Conservation (phyloP, 495 filamentous ascomycete genomes). For the Lindgomyces ingoldianus region DNA sequence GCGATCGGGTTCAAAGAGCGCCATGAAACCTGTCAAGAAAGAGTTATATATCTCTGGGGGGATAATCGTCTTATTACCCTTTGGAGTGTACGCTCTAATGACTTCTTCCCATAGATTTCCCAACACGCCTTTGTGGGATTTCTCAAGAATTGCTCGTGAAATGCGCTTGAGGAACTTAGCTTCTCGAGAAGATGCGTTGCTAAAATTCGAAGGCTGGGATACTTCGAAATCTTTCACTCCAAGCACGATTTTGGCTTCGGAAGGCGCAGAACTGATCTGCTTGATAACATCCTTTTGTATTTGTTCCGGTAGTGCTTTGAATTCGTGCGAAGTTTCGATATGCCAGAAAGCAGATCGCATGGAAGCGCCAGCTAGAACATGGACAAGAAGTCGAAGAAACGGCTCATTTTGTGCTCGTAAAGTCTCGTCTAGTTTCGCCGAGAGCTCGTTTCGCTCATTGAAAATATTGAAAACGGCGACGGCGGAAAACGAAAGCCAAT, state of each 20-base stretch:
- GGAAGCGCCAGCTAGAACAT: slow-evolving; percentile 1
- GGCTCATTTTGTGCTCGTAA: slow-evolving; percentile 6
- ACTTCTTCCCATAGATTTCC: slow-evolving; percentile 16
- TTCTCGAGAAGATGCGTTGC: neutral
- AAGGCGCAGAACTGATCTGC: slow-evolving; percentile 12
- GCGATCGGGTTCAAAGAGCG: slow-evolving; percentile 49
- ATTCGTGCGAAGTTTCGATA: neutral
- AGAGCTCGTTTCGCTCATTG: neutral
- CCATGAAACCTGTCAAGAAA: slow-evolving; percentile 58
- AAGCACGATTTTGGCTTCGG: slow-evolving; percentile 5
- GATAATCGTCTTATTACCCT: slow-evolving; percentile 11
- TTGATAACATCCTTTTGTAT: slow-evolving; percentile 39
- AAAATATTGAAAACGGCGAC: slow-evolving; percentile 18
- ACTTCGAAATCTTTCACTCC: neutral
- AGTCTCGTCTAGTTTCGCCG: neutral
- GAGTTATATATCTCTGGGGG: slow-evolving; percentile 48
- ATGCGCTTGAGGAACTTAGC: neutral
- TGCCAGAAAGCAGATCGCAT: neutral
- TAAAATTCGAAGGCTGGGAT: neutral
- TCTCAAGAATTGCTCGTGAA: neutral
- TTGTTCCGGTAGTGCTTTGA: slow-evolving; percentile 8
- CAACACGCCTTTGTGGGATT: neutral
- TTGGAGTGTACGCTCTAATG: slow-evolving; percentile 2
- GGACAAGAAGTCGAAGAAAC: slow-evolving; percentile 10
- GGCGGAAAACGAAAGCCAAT: slow-evolving; percentile 8